A percentile compares a stretch with the other conserved stretches of the same genome.
These are phyloP conservation scores for Paramecium primaurelia DNA, from an alignment of 73 alveolate genomes.

Conservation along the genomic window DNA sequence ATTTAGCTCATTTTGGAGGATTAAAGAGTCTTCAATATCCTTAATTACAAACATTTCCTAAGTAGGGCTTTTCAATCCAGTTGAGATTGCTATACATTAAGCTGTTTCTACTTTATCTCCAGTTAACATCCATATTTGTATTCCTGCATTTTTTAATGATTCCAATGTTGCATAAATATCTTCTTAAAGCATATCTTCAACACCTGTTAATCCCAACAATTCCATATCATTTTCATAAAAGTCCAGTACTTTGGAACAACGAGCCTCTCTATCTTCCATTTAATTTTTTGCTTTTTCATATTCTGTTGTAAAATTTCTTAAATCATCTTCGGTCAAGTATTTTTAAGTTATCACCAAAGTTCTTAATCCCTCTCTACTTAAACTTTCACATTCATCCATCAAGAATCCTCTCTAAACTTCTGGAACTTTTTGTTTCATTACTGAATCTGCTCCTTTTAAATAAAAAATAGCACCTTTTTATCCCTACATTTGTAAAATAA, in stretches of 20 bases:
- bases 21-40: conserved; percentile 57
- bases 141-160: conserved; percentile 85
- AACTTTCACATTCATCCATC: conserved; percentile 87
- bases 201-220: conserved; percentile 91
- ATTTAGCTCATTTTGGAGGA: conserved; percentile 24
- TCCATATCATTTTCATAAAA: conserved; percentile 87
- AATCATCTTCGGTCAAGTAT: conserved; percentile 72
- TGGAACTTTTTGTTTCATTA: conserved; percentile 87
- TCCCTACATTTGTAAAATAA: conserved; percentile 70
- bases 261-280: conserved; percentile 79
- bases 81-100: conserved; percentile 87
- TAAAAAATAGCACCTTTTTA: conserved; percentile 79
- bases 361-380: conserved; percentile 92
- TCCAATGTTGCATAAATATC: conserved; percentile 86
- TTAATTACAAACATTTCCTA: conserved; percentile 55
- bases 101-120: conserved; percentile 98
- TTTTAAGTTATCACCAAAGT: conserved; percentile 88
- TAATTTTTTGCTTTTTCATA: conserved; percentile 80
- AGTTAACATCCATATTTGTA: conserved; percentile 92
- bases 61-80: conserved; percentile 61
- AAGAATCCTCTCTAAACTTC: conserved; percentile 75
- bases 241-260: conserved; percentile 69
- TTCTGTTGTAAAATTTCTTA: conserved; percentile 68
- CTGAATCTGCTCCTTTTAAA: conserved; percentile 96
- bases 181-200: conserved; percentile 92